A percentile compares a stretch with the other conserved stretches of the same genome.
Conservation (phyloP, 495 filamentous ascomycete genomes). For the Glarea lozoyensis region DNA sequence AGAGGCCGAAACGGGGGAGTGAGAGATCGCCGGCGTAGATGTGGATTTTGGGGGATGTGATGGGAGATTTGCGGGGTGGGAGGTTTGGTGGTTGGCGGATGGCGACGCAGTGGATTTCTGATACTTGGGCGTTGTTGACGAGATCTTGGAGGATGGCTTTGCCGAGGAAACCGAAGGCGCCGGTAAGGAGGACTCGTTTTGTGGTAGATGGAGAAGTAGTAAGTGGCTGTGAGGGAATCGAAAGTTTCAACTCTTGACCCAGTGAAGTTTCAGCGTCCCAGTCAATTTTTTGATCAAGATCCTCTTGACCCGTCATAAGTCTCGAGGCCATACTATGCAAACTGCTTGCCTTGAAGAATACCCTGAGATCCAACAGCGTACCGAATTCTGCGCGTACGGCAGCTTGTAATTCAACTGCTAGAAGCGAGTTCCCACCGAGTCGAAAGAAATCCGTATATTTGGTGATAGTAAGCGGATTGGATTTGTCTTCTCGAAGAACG, state of each 20-base stretch:
- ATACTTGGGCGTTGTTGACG: not conserved
- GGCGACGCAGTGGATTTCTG: constrained; percentile 11
- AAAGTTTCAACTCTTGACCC: not conserved
- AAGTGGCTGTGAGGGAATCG: not conserved
- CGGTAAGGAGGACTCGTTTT: constrained; percentile 22
- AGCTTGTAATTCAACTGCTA: not conserved
- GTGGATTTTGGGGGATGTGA: constrained; percentile 12
- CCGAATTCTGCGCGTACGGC: not conserved
- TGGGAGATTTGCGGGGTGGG: not conserved
- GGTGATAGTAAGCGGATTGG: no score
- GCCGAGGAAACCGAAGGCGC: constrained; percentile 26
- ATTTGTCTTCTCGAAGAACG: no score
- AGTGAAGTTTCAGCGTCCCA: constrained; percentile 2
- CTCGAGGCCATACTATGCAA: not conserved
- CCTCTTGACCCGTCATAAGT: not conserved
- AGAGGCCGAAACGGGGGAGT: constrained; percentile 5
- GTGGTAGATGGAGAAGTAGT: not conserved
- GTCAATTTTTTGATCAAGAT: not conserved
- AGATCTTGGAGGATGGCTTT: constrained; percentile 11
- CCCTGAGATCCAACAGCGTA: not conserved
- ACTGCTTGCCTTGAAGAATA: constrained; percentile 1
- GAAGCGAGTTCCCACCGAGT: not conserved
- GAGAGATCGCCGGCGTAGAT: constrained; percentile 12
- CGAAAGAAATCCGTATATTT: not conserved
- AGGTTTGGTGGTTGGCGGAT: not conserved